Evolutionary conservation across 148 eudicot species (phyloP), one percentile per base, ranked within the genome.

Genomic region (Pharnaceum exiguum): DNA sequence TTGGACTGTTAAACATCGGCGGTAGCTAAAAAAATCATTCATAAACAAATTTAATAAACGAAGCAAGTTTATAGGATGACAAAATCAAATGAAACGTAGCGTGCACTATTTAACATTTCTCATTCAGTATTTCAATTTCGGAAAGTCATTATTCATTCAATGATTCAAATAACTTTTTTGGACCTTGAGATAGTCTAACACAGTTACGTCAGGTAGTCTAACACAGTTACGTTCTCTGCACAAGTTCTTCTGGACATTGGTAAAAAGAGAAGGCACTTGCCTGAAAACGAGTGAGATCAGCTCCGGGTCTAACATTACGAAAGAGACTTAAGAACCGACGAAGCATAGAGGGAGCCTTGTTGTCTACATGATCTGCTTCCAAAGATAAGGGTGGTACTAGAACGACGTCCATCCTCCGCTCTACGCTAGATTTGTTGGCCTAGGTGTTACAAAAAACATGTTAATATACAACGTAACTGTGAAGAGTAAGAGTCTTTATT

Each of bases 1-100:
- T 89, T 24, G 96, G 96, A 53, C 86, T 59, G 74, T 89, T 89
- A 69, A 89, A 85, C 35, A 59, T n/a, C 3, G 96, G 87, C 15
- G 96, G 90, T 59, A 85, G 45, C 93, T 89, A 77, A 19, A 53
- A 30, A 40, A 28, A 13, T 27, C 31, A 42, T 39, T 27, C 12
- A 15, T 5, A 13, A 18, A 35, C n/a, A 39, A 21, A 5, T 5
- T 23, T 24, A 46, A n/a, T 13, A 55, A 2, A 55, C 19, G 27
- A 5, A 39, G 53, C 24, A 31, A 30, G 15, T 6, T 24, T 38
- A 5, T 42, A 46, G n/a, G 17, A 25, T 18, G 43, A 28, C 4
- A 15, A 42, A 42, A 42, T 5, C 4, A 3, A 7, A 4, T 1
- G 18, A 15, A 42, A 42, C 5, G n/a, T 9, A 7, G 46, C 2